Evolutionary conservation across 805 yeast species (phyloP), one percentile per base, ranked within the genome.

Genomic region (Ogataea pilisensis): DNA sequence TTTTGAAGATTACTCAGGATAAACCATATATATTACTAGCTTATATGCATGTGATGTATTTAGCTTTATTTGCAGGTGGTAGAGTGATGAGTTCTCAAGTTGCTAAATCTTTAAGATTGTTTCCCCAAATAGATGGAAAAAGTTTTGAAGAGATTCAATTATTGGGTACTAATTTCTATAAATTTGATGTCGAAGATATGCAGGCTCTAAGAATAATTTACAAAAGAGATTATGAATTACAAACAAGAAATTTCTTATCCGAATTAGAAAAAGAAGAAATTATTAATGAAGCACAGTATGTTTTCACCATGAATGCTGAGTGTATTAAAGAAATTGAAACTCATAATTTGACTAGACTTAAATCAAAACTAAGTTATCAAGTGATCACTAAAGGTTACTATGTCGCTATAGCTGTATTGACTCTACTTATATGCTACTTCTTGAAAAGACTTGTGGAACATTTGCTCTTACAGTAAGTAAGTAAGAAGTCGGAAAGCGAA

Each of bases 21-120:
- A 80, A 82, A 54, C 95, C 95, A 7, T 76, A 83, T 50, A 61
- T 85, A 17, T 61, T 86, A 28, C 67, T 86, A 35, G 93, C 95
- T 5, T 86, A 86, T 61, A 77, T 87, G 67, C 95, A 86, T 58
- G 93, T 85, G 35, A 73, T 86, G 78, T 86, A 86, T 63, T 65
- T 86, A 55, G 95, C 93, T 0, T 71, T 86, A 37, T 86, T 86
- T 66, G 95, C 95, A 2, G 95, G 95, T 37, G 95, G 95, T 14
- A 70, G 80, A 47, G 69, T 86, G 26, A 72, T 87, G 77, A 68
- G 82, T 44, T 79, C 89, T 0, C 75, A 80, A 14, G 63, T 86
- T 22, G 68, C 80, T 37, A 76, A 73, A 53, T 81, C 88, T 19
- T 65, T 82, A 5, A 86, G 89, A 2, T 62, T 85, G 41, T 84